phyloP scores from a whole-genome alignment of 176 grass and related monocot genomes.

The Coix lacrymajobi region DNA sequence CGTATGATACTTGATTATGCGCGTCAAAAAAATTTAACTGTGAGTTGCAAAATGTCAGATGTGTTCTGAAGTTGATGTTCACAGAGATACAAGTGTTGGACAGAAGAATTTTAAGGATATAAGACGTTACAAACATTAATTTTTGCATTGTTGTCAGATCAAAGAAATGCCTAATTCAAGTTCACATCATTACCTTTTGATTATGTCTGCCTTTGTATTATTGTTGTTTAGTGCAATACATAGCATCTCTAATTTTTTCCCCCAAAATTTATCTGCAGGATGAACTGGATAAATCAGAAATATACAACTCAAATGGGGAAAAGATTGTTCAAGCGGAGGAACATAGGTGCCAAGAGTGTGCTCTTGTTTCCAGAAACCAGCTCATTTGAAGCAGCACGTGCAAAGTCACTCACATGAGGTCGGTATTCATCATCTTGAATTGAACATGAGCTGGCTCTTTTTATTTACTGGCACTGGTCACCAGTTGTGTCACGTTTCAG shows the following conservation, averaged over 20 bases:
- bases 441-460: neutral
- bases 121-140: constrained; percentile 51
- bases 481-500: neutral
- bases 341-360: no score
- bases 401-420: constrained; percentile 56
- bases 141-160: constrained; percentile 48
- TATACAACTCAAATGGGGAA: no score
- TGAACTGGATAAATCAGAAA: no score
- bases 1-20: neutral
- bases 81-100: neutral
- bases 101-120: constrained; percentile 25
- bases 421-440: neutral
- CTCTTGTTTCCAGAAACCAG: constrained; percentile 47
- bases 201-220: neutral
- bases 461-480: neutral
- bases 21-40: neutral
- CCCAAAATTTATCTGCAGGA: neutral
- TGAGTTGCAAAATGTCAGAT: constrained; percentile 25
- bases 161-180: constrained; percentile 48
- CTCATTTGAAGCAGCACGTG: constrained; percentile 77
- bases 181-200: neutral
- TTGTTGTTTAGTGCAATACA: neutral
- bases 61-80: constrained; percentile 28
- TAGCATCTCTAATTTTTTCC: neutral
- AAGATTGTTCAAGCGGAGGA: no score